Evolutionary conservation across 441 rosid genomes (phyloP).

Genomic region (Aleurites moluccanus): DNA sequence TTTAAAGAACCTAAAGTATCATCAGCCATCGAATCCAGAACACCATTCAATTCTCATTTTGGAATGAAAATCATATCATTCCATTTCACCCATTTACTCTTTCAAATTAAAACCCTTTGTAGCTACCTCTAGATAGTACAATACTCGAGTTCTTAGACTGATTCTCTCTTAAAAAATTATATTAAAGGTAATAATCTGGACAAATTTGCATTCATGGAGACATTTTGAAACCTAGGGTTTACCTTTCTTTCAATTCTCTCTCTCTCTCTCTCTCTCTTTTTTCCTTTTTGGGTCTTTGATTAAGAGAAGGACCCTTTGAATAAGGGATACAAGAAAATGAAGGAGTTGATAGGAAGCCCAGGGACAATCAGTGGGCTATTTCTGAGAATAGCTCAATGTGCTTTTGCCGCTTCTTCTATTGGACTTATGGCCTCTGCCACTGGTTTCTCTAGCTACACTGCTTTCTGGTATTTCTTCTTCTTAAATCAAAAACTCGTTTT

Average conservation of each 20-base stretch:
- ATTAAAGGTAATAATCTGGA: not conserved
- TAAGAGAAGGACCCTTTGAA: constrained; percentile 13
- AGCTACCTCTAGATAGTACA: not conserved
- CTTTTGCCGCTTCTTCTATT: constrained; percentile 73
- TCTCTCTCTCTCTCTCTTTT: too few species aligned
- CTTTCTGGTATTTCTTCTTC: constrained; percentile 60
- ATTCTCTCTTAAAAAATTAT: not conserved
- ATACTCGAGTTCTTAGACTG: not conserved
- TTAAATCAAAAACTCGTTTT: not conserved
- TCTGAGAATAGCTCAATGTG: constrained; percentile 72
- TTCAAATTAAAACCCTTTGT: constrained; percentile 4
- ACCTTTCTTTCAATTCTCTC: not conserved
- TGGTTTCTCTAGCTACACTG: constrained; percentile 70
- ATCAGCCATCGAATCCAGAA: not conserved
- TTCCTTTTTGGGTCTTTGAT: not conserved
- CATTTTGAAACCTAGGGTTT: constrained; percentile 36
- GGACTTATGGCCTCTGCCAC: constrained; percentile 68
- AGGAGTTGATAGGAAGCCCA: constrained; percentile 80
- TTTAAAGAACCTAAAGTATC: not conserved
- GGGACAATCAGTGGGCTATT: constrained; percentile 75
- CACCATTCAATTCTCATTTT: not conserved
- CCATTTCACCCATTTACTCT: not conserved
- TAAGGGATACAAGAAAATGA: constrained; percentile 43
- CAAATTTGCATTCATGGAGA: constrained; percentile 13
- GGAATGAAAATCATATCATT: not conserved